Conservation (phyloP, 108 stramenopile species). For the Nitzschia sp. region DNA sequence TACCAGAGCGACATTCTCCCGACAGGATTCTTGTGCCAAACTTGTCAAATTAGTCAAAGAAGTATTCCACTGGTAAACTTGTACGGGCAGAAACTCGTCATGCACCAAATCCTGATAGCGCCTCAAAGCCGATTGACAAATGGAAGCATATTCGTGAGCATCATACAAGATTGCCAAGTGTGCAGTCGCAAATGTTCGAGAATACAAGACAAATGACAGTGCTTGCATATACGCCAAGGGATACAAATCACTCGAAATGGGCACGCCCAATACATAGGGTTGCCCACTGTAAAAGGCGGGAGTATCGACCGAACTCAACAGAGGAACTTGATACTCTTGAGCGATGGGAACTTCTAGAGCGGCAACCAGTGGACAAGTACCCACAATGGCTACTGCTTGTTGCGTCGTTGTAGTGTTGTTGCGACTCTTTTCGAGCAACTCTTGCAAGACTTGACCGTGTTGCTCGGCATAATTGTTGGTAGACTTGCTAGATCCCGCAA, state of each 20-base stretch:
- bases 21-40: constrained; percentile 42
- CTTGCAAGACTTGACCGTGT: neutral
- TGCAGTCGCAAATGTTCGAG: constrained; percentile 40
- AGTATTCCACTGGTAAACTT: constrained; percentile 31
- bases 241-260: neutral
- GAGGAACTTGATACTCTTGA: neutral
- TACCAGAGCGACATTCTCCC: constrained; percentile 39
- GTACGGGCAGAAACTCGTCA: constrained; percentile 31
- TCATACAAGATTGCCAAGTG: constrained; percentile 27
- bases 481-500: neutral
- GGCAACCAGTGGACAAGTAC: neutral
- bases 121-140: no score
- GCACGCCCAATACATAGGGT: neutral
- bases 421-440: neutral
- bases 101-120: no score
- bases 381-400: neutral
- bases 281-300: neutral
- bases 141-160: constrained; percentile 29
- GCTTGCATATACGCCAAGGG: neutral
- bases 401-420: no score
- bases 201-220: constrained; percentile 42
- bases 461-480: neutral
- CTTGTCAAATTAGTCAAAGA: constrained; percentile 28
- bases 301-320: neutral
- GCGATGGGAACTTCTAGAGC: neutral